Conservation (phyloP, 257 asterid genomes). For the Handroanthus guayacan region DNA sequence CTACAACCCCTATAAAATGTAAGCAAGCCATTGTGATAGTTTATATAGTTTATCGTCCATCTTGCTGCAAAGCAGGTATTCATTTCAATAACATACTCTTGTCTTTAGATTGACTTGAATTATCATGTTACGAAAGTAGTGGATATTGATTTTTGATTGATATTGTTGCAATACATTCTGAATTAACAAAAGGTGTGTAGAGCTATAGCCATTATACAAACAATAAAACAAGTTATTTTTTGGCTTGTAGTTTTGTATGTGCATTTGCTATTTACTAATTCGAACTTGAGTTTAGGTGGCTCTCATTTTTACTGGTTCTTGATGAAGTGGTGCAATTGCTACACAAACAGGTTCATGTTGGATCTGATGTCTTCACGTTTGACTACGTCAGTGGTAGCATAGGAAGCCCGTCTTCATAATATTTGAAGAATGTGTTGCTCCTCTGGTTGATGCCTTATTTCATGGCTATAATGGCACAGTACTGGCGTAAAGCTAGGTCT, state of each 20-base stretch:
- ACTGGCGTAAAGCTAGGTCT: constrained; percentile 98
- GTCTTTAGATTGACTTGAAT: background rate
- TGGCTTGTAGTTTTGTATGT: background rate
- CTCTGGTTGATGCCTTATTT: constrained; percentile 82
- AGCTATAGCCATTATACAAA: background rate
- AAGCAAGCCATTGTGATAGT: no score
- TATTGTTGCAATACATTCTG: background rate
- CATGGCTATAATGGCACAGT: constrained; percentile 95
- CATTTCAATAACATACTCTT: background rate
- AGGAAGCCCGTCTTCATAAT: constrained; percentile 67
- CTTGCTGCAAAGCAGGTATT: constrained; percentile 84
- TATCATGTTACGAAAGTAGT: background rate
- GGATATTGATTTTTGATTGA: background rate
- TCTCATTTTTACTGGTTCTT: background rate
- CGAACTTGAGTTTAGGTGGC: background rate
- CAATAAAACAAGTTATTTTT: background rate
- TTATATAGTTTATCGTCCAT: constrained; percentile 49
- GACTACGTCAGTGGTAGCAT: constrained; percentile 78
- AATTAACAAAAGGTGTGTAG: background rate
- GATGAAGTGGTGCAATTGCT: constrained; percentile 32
- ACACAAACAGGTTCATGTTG: constrained; percentile 85
- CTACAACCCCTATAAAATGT: no score
- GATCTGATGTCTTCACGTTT: constrained; percentile 90
- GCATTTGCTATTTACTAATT: no score
- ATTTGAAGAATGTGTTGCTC: constrained; percentile 80